Base-by-base conservation (phyloP, 106 monocot species). In the Dendrobium catenatum region DNA sequence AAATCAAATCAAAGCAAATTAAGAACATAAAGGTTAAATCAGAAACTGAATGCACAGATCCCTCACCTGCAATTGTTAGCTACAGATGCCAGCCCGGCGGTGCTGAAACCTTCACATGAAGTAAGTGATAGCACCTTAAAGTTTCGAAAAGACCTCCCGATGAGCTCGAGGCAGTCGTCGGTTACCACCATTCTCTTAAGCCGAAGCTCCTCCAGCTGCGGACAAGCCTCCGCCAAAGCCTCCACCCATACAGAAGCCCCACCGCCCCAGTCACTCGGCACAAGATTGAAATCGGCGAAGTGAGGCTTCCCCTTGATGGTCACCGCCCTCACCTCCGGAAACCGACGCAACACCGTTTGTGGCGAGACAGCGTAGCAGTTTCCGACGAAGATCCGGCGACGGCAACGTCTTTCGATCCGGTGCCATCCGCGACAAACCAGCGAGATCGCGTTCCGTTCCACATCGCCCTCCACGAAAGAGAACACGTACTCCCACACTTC, bases 201-300 rank as follows among this genome's bases (percentile, higher is more conserved):
- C 81, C 89, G 77, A 49, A 95, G 68, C 84, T 89, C 95, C 89
- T 93, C 95, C 22, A 95, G 82, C 51, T 77, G 55, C 51, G 95
- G 93, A 73, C 95, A 95, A 19, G 81, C 89, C 49, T 80, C 89
- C 13, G 89, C 90, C 77, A 91, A 68, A 19, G 91, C 88, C 40
- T 76, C 85, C 48, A 95, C 86, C 95, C 95, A 95, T 9, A 81
- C 82, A 20, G 42, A 80, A 0, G 91, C 95, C 17, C 77, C 89
- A 6, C 83, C 95, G 56, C 95, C 95, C 95, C 95, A 93, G 46
- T 82, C 89, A 22, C 55, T 56, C 8, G 95, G 95, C 5, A 95
- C 92, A 5, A 95, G 88, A 84, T 93, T 88, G 84, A 93, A 95
- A 68, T 95, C 95, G 9, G 95, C 95, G 75, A 95, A 95, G 83